Percentiles rank a stretch among this genome's conserved stretches.
Conservation (phyloP, 1,284 basidiomycete species). For the Ustilago crameri region DNA sequence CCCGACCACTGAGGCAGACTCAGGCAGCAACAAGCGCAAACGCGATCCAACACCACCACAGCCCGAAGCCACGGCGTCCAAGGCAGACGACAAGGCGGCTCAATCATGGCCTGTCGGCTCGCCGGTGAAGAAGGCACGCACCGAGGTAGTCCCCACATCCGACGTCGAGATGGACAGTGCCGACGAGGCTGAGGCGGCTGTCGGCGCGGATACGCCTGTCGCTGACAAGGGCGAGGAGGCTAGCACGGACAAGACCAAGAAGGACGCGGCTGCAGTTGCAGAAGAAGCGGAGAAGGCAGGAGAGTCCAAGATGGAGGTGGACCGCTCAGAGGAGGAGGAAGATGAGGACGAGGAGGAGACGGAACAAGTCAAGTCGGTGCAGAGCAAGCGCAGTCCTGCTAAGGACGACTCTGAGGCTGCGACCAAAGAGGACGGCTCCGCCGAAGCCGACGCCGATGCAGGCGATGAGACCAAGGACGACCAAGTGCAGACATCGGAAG, state of each 20-base stretch:
- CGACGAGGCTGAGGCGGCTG: conserved; percentile 39
- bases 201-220: conserved; percentile 12
- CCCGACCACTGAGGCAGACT: not conserved
- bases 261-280: conserved; percentile 2
- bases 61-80: not conserved
- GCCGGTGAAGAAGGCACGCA: conserved; percentile 26
- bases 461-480: not conserved
- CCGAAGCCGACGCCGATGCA: not conserved
- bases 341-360: conserved; percentile 32
- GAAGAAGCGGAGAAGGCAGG: conserved; percentile 9
- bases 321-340: conserved; percentile 6
- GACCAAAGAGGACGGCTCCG: not conserved
- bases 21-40: conserved; percentile 33
- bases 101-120: conserved; percentile 8
- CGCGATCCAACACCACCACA: conserved; percentile 7
- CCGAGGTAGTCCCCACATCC: conserved; percentile 15
- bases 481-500: too few species aligned
- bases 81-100: not conserved
- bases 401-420: conserved; percentile 5
- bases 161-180: conserved; percentile 41
- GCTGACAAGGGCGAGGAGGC: too few species aligned
- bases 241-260: too few species aligned
- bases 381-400: conserved; percentile 13
- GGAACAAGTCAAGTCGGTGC: conserved; percentile 34
- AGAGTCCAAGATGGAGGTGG: conserved; percentile 16